Conservation (phyloP, 192 early-diverging fungal species). For the Pilaira anomala region DNA sequence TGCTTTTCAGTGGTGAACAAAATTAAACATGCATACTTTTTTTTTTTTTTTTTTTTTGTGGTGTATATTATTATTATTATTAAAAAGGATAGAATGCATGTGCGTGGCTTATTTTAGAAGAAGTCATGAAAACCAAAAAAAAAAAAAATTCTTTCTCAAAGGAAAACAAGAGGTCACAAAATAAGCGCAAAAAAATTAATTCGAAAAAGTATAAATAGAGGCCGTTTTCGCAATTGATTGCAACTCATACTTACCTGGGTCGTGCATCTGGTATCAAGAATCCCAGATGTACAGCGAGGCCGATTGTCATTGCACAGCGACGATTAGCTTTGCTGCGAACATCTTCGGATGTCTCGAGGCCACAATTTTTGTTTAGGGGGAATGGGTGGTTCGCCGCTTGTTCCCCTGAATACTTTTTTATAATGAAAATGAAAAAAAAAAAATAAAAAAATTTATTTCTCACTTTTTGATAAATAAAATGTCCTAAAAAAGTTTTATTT, state of each 20-base stretch:
- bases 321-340: slow-evolving; percentile 29
- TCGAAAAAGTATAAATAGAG: slow-evolving; percentile 19
- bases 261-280: slow-evolving; percentile 27
- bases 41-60: too few relatives aligned
- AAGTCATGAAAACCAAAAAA: too few relatives aligned
- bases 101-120: too few relatives aligned
- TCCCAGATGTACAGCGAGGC: slow-evolving; percentile 15
- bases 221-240: slow-evolving; percentile 5
- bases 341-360: slow-evolving; percentile 30
- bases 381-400: slow-evolving; percentile 15
- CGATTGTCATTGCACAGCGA: slow-evolving; percentile 32
- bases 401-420: neutral
- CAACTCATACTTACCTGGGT: slow-evolving; percentile 36
- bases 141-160: too few relatives aligned
- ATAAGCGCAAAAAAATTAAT: neutral
- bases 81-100: too few relatives aligned
- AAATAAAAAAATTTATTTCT: neutral
- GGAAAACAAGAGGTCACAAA: too few relatives aligned
- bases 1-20: too few relatives aligned
- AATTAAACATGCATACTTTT: too few relatives aligned
- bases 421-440: slow-evolving; percentile 6
- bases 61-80: too few relatives aligned
- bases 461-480: too few relatives aligned
- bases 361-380: slow-evolving; percentile 31
- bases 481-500: too few relatives aligned